These are phyloP conservation scores for Porodaedalea pini DNA, from an alignment of 1,284 basidiomycete species.

Conservation along the genomic window DNA sequence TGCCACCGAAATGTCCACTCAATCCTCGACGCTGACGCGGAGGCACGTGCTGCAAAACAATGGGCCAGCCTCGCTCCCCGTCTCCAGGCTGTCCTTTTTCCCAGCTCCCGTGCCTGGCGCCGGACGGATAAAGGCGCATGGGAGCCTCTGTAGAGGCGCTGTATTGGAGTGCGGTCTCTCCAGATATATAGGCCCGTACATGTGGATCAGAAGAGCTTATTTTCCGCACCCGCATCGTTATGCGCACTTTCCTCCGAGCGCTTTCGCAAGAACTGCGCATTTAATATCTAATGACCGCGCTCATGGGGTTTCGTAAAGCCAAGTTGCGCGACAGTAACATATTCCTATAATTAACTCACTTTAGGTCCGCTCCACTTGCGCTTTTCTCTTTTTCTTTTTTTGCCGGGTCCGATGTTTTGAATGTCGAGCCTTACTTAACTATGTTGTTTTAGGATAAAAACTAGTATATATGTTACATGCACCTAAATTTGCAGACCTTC, in stretches of 20 bases:
- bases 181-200: not conserved
- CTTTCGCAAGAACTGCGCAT: not conserved
- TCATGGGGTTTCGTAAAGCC: no score
- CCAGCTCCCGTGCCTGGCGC: slow-evolving; percentile 15
- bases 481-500: no score
- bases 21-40: slow-evolving; percentile 8
- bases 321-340: no score
- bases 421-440: no score
- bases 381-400: no score
- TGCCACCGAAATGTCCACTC: slow-evolving; percentile 15
- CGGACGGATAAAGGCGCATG: slow-evolving; percentile 7
- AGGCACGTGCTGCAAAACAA: slow-evolving; percentile 6
- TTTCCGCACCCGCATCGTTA: not conserved
- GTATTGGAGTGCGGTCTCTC: not conserved
- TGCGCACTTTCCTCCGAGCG: not conserved
- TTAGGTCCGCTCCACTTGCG: no score
- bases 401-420: no score
- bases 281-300: not conserved
- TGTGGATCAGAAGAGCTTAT: not conserved
- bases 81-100: slow-evolving; percentile 13
- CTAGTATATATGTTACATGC: no score
- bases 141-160: not conserved
- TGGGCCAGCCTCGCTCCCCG: slow-evolving; percentile 15
- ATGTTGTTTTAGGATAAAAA: no score
- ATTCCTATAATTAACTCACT: no score